Percentiles rank a stretch among this genome's conserved stretches.
Conservation (phyloP, 805 yeast species). For the Candida cerambycidarum region DNA sequence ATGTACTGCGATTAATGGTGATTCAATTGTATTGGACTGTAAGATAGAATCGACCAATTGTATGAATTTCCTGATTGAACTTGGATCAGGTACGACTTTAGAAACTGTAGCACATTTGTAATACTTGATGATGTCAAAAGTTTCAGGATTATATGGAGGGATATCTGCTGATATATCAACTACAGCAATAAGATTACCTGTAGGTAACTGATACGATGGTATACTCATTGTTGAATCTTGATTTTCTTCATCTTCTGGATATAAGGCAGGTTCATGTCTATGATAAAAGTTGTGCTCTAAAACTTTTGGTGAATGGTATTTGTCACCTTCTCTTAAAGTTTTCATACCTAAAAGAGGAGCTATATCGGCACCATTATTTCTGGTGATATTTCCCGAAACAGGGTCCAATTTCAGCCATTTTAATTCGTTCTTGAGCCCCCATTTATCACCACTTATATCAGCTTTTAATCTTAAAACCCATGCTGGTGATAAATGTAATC, state of each 20-base stretch:
- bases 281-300: constrained; percentile 48
- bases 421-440: constrained; percentile 75
- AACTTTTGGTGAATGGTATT: constrained; percentile 53
- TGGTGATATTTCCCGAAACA: constrained; percentile 45
- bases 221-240: background rate
- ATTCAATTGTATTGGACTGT: constrained; percentile 17
- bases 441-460: constrained; percentile 64
- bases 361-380: constrained; percentile 27
- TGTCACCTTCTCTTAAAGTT: constrained; percentile 66
- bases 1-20: constrained; percentile 60
- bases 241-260: background rate
- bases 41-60: constrained; percentile 51
- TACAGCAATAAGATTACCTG: constrained; percentile 50
- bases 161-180: constrained; percentile 69
- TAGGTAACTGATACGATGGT: constrained; percentile 13
- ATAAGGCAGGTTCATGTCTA: background rate
- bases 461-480: constrained; percentile 72
- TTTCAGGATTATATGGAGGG: constrained; percentile 68
- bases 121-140: constrained; percentile 55
- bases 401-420: constrained; percentile 64
- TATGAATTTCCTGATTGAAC: constrained; percentile 57
- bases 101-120: constrained; percentile 77
- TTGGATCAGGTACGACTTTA: constrained; percentile 67
- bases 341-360: constrained; percentile 70
- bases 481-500: constrained; percentile 58